Conservation (phyloP, 805 yeast genomes). For the Jamesozyma lodderae region DNA sequence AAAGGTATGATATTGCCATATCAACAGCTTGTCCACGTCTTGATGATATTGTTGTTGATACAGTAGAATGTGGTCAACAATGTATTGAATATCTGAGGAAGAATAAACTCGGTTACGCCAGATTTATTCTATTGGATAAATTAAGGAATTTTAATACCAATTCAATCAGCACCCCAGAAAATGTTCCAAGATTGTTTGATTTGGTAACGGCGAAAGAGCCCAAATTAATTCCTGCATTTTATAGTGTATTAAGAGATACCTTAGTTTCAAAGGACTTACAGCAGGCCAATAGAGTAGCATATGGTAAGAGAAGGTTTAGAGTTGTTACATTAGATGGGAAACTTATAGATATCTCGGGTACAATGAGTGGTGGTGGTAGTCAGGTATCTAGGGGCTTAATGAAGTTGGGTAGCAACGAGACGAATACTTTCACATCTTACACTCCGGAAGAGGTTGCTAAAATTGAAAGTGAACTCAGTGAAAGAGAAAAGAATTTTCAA, state of each 20-base stretch:
- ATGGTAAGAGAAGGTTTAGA: conserved; percentile 67
- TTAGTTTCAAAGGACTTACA: conserved; percentile 70
- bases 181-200: conserved; percentile 77
- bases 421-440: conserved; percentile 3
- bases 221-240: conserved; percentile 78
- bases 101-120: conserved; percentile 79
- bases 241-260: conserved; percentile 78
- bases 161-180: conserved; percentile 60
- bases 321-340: conserved; percentile 93
- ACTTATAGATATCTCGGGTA: conserved; percentile 85
- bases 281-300: conserved; percentile 84
- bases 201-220: conserved; percentile 58
- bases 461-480: conserved; percentile 42
- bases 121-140: conserved; percentile 72
- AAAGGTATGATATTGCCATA: conserved; percentile 81
- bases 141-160: conserved; percentile 52
- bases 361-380: conserved; percentile 94
- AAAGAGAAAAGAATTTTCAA: conserved; percentile 47
- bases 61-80: conserved; percentile 58
- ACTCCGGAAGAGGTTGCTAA: conserved; percentile 49
- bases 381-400: conserved; percentile 65
- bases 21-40: conserved; percentile 90
- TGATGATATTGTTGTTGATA: conserved; percentile 89
- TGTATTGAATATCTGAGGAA: conserved; percentile 78
- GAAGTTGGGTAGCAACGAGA: conserved; percentile 30